Conservation (phyloP, 2,329 filamentous ascomycete genomes). For the Ophiostoma perfectum region DNA sequence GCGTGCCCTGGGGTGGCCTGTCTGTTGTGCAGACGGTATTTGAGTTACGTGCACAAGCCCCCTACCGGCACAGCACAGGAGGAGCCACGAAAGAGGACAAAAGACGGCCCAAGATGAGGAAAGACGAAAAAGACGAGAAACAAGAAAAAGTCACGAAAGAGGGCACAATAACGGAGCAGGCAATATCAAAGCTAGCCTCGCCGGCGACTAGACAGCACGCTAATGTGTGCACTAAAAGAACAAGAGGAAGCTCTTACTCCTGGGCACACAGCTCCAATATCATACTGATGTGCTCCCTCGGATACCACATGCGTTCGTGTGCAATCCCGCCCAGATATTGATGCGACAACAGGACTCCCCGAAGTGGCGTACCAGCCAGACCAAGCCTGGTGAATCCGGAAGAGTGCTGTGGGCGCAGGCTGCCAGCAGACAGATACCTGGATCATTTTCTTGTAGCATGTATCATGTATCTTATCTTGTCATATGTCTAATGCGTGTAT, state of each 20-base stretch:
- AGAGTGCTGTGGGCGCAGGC: background rate
- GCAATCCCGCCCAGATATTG: slow-evolving; percentile 14
- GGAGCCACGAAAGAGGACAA: background rate
- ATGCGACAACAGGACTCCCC: slow-evolving; percentile 8
- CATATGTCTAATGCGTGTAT: background rate
- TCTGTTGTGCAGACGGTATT: slow-evolving; percentile 5
- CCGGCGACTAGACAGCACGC: slow-evolving; percentile 2
- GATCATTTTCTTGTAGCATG: background rate
- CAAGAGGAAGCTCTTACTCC: background rate
- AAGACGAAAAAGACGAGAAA: background rate
- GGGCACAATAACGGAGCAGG: background rate
- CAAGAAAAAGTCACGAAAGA: slow-evolving; percentile 1
- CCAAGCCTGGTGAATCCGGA: slow-evolving; percentile 1
- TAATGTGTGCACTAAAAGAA: background rate
- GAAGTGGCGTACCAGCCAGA: slow-evolving; percentile 9
- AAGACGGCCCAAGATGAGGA: background rate
- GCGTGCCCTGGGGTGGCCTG: background rate
- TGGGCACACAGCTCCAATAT: background rate
- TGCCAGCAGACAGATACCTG: background rate
- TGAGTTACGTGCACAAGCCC: background rate
- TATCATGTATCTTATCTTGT: slow-evolving; percentile 1
- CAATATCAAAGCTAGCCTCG: slow-evolving; percentile 5
- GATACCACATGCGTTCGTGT: slow-evolving; percentile 2
- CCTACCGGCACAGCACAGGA: slow-evolving; percentile 3
- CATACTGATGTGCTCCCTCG: slow-evolving; percentile 7